Percentiles rank a stretch among this genome's conserved stretches.
Conservation (phyloP, 176 grass and related monocot genomes). For the Ensete glaucum region DNA sequence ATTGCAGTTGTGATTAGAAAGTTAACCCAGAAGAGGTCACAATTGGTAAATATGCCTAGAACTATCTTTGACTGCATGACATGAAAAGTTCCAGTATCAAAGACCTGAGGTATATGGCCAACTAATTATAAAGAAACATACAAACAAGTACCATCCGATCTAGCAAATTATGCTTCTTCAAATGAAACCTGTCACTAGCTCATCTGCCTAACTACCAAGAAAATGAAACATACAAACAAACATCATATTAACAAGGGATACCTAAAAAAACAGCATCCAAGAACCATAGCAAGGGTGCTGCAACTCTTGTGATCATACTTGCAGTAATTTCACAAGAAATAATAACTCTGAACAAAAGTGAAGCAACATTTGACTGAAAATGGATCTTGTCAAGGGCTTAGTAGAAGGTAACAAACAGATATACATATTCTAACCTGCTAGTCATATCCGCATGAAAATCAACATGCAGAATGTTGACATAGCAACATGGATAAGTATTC, state of each 20-base stretch:
- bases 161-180: too few relatives aligned
- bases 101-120: too few relatives aligned
- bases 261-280: background rate
- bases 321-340: background rate
- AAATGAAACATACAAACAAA: background rate
- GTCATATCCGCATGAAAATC: background rate
- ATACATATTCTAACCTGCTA: background rate
- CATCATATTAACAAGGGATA: background rate
- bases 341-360: background rate
- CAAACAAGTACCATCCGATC: too few relatives aligned
- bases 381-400: background rate
- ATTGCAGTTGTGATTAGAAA: too few relatives aligned
- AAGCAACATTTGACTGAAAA: background rate
- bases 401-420: background rate
- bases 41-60: too few relatives aligned
- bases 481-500: background rate
- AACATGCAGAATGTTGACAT: background rate
- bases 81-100: too few relatives aligned
- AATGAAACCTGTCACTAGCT: too few relatives aligned
- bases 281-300: background rate
- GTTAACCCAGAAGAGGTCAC: too few relatives aligned
- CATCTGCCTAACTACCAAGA: background rate
- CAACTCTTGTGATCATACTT: background rate
- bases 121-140: too few relatives aligned
- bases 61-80: too few relatives aligned